Evolutionary conservation across 2,329 filamentous ascomycete species (phyloP).

Genomic region (Sporothrix pallida): DNA sequence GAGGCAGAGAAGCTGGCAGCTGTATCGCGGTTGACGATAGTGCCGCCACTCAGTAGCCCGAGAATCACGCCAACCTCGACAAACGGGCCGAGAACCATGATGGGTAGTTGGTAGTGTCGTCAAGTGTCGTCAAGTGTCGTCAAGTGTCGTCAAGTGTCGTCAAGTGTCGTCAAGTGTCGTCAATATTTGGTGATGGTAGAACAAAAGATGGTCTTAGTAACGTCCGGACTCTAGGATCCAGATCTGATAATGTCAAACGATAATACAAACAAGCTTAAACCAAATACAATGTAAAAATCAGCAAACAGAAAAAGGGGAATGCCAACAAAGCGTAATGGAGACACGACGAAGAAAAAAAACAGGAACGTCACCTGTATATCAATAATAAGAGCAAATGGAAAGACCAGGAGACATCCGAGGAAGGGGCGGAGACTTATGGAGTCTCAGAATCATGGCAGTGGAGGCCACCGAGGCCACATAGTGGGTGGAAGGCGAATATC

Average conservation of each 20-base stretch:
- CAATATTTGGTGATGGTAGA: neutral
- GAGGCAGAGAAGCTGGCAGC: constrained; percentile 34
- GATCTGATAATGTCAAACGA: neutral
- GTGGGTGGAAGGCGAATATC: neutral
- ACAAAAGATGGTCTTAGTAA: neutral
- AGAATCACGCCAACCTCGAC: constrained; percentile 68
- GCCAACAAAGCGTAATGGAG: neutral
- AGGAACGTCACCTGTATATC: too few relatives aligned
- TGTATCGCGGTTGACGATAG: constrained; percentile 63
- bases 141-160: neutral
- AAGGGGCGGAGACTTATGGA: neutral
- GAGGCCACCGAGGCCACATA: neutral
- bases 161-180: neutral
- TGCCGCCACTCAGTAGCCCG: constrained; percentile 64
- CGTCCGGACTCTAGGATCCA: too few relatives aligned
- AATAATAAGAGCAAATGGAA: too few relatives aligned
- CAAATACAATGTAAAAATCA: neutral
- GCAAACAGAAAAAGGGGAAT: neutral
- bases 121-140: neutral
- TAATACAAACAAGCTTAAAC: neutral
- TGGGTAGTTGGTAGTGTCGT: neutral
- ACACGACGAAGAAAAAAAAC: neutral
- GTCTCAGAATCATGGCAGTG: neutral
- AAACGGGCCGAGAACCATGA: constrained; percentile 58
- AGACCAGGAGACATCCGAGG: neutral